These are phyloP conservation scores for Pezicula carpinea DNA, from an alignment of 2,329 filamentous ascomycete genomes.

Conservation along the genomic window DNA sequence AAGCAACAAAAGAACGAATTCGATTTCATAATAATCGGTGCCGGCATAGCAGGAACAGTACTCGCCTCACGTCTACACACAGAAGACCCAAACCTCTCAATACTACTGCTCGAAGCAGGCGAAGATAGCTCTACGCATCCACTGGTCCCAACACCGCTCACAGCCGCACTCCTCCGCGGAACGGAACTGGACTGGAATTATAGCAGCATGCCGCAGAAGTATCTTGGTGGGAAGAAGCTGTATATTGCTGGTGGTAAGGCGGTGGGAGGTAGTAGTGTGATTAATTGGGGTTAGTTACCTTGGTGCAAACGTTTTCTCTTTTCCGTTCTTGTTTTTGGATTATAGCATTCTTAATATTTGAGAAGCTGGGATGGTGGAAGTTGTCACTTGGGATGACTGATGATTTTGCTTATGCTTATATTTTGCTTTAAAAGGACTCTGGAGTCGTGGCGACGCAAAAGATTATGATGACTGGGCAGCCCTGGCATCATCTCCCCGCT, in stretches of 20 bases:
- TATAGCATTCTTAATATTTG: no score
- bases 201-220: conserved; percentile 24
- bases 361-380: neutral
- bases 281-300: conserved; percentile 27
- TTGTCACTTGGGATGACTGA: neutral
- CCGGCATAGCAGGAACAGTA: conserved; percentile 33
- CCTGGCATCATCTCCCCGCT: conserved; percentile 35
- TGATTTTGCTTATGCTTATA: neutral
- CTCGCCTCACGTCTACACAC: conserved; percentile 30
- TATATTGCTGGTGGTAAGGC: conserved; percentile 31
- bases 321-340: no score
- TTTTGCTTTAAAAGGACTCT: conserved; percentile 25
- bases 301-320: neutral
- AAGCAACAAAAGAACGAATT: neutral
- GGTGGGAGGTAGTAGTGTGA: conserved; percentile 35
- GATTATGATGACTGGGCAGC: conserved; percentile 43
- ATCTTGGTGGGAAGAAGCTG: conserved; percentile 21
- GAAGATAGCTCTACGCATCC: conserved; percentile 20
- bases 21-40: conserved; percentile 35
- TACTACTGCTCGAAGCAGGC: conserved; percentile 37
- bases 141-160: neutral
- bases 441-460: conserved; percentile 37
- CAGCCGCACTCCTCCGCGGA: conserved; percentile 1
- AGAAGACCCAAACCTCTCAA: conserved; percentile 24
- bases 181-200: conserved; percentile 30